phyloP scores from a whole-genome alignment of 352 stramenopile species.

The Phytophthora syringae region DNA sequence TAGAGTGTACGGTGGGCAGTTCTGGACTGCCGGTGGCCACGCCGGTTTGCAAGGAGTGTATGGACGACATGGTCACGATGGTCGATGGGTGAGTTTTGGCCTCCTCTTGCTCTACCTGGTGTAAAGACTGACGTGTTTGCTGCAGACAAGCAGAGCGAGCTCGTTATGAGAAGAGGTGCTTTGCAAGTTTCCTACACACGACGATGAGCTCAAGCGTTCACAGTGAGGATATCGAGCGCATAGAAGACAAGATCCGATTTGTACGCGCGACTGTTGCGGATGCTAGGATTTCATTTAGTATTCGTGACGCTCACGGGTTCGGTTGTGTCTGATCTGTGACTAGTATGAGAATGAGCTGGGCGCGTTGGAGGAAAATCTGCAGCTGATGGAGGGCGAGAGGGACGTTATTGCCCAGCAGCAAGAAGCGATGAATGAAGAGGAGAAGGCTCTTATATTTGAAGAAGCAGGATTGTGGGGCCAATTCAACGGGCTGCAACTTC shows the following conservation, averaged over 20 bases:
- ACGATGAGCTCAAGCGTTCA: conserved; percentile 50
- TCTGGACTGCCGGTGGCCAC: conserved; percentile 65
- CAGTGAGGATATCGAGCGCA: conserved; percentile 67
- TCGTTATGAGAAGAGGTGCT: conserved; percentile 75
- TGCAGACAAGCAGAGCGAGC: conserved; percentile 69
- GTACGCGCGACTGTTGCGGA: conserved; percentile 38
- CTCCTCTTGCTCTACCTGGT: background rate
- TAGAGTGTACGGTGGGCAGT: conserved; percentile 31
- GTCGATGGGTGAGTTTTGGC: conserved; percentile 55
- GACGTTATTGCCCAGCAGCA: conserved; percentile 56
- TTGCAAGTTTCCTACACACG: conserved; percentile 62
- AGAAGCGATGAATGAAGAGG: conserved; percentile 54
- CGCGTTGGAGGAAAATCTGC: conserved; percentile 63
- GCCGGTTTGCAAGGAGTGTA: conserved; percentile 76
- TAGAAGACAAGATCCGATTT: conserved; percentile 78
- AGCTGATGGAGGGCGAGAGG: conserved; percentile 78
- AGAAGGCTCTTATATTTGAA: conserved; percentile 52
- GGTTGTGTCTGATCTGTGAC: background rate
- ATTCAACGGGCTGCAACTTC: conserved; percentile 60
- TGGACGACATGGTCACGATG: conserved; percentile 76
- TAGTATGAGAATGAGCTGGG: conserved; percentile 78
- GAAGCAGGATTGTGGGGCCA: conserved; percentile 63
- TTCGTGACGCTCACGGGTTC: background rate
- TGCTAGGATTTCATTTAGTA: background rate
- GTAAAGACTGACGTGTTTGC: background rate